Percentiles rank a stretch among this genome's conserved stretches.
Conservation (phyloP, 75 land plant genomes). For the Pinus albicaulis region DNA sequence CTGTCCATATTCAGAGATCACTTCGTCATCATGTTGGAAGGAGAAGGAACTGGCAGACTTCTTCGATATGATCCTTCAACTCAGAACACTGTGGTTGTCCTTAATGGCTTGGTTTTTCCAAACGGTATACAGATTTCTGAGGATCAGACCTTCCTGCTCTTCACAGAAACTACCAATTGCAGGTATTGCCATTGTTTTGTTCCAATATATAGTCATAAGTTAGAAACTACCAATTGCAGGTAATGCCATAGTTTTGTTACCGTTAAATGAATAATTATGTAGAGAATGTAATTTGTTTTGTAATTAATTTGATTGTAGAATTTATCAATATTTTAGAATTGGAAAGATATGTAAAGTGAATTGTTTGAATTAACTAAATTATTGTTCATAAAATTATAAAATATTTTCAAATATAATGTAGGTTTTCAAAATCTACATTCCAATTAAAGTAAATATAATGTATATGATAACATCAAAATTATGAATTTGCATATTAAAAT, state of each 20-base stretch:
- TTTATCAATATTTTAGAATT: no score
- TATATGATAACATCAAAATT: no score
- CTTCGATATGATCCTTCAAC: constrained; percentile 70
- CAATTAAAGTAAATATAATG: no score
- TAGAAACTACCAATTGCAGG: constrained; percentile 42
- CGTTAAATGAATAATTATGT: not conserved
- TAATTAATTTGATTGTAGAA: not conserved
- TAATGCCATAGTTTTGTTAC: not conserved
- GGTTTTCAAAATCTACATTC: no score
- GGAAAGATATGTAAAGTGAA: no score
- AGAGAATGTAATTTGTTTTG: no score
- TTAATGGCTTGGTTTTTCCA: constrained; percentile 62
- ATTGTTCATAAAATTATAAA: no score
- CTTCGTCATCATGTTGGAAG: constrained; percentile 63
- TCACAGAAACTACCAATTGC: constrained; percentile 78
- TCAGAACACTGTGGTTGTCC: constrained; percentile 47
- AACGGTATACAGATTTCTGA: constrained; percentile 72
- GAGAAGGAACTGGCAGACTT: constrained; percentile 73
- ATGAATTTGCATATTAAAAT: not conserved
- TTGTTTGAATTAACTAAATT: no score
- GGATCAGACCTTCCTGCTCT: constrained; percentile 59
- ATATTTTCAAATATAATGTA: no score
- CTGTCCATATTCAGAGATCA: constrained; percentile 35
- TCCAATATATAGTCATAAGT: not conserved
- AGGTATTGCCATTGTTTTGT: constrained; percentile 27